Conservation (phyloP, 2,329 filamentous ascomycete species). For the Fusarium mundagurra region DNA sequence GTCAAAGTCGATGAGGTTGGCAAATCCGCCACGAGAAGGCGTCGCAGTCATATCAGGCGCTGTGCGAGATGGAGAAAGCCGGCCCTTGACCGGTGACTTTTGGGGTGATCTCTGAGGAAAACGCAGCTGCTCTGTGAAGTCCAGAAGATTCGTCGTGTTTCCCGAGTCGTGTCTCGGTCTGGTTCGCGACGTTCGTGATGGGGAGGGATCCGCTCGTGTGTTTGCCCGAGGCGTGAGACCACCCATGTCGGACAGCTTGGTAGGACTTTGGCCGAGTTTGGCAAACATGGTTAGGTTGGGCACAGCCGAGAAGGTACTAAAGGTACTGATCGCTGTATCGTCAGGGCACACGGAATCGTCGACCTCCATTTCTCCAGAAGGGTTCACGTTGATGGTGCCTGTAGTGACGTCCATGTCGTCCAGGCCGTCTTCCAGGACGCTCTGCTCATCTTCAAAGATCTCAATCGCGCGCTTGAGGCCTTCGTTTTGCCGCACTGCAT, state of each 20-base stretch:
- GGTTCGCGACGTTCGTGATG: conserved; percentile 50
- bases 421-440: conserved; percentile 43
- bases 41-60: conserved; percentile 51
- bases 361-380: conserved; percentile 37
- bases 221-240: conserved; percentile 52
- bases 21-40: conserved; percentile 61
- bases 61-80: conserved; percentile 46
- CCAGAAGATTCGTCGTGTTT: conserved; percentile 82
- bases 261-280: conserved; percentile 73
- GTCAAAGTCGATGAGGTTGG: conserved; percentile 79
- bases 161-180: conserved; percentile 54
- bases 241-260: conserved; percentile 58
- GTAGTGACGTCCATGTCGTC: conserved; percentile 41
- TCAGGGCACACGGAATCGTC: conserved; percentile 63
- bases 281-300: conserved; percentile 88
- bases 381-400: conserved; percentile 44
- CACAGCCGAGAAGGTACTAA: conserved; percentile 90
- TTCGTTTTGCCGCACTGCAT: conserved; percentile 64
- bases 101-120: conserved; percentile 62
- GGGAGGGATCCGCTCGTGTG: conserved; percentile 45
- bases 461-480: conserved; percentile 68
- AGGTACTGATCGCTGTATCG: conserved; percentile 80
- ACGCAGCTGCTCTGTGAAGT: conserved; percentile 82
- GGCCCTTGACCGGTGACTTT: conserved; percentile 58
- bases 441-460: conserved; percentile 67